Evolutionary conservation across 441 rosid species (phyloP).

Genomic region (Pelargonium australe): DNA sequence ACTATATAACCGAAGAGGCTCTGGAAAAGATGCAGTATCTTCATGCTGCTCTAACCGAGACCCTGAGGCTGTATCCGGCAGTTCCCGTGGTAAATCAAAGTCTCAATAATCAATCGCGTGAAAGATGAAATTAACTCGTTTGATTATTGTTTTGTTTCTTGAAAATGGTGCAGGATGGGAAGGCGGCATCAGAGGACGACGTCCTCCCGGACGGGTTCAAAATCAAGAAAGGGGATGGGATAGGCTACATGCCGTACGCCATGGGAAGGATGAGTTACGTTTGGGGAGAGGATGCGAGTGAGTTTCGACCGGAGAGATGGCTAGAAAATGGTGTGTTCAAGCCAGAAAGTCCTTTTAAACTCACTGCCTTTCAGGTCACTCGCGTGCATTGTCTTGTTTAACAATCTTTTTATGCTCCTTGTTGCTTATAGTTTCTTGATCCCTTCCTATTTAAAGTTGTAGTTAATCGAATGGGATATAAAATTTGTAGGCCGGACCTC

Average conservation of each 20-base stretch:
- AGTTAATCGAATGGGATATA: too few species aligned
- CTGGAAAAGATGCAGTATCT: slow-evolving; percentile 38
- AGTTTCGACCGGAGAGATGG: slow-evolving; percentile 42
- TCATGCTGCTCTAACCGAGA: slow-evolving; percentile 35
- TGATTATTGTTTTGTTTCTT: too few species aligned
- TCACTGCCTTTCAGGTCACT: slow-evolving; percentile 42
- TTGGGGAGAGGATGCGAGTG: slow-evolving; percentile 42
- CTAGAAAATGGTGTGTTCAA: slow-evolving; percentile 26
- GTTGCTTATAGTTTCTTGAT: neutral
- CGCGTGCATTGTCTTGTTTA: neutral
- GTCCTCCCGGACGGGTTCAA: slow-evolving; percentile 35
- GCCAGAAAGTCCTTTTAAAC: slow-evolving; percentile 36
- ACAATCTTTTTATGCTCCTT: neutral
- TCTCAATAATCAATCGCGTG: neutral
- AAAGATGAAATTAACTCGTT: too few species aligned
- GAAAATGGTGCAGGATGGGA: slow-evolving; percentile 32
- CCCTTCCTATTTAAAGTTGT: too few species aligned
- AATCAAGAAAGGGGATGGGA: slow-evolving; percentile 36
- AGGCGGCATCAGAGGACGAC: slow-evolving; percentile 31
- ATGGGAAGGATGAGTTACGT: slow-evolving; percentile 42
- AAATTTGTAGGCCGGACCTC: slow-evolving; percentile 29
- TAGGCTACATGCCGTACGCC: slow-evolving; percentile 33
- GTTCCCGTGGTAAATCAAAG: slow-evolving; percentile 33
- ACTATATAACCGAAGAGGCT: slow-evolving; percentile 27
- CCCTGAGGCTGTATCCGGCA: slow-evolving; percentile 41